A percentile compares a stretch with the other conserved stretches of the same genome.
Evolutionary conservation across 2,329 filamentous ascomycete species (phyloP).

Genomic region (Didymella pomorum): DNA sequence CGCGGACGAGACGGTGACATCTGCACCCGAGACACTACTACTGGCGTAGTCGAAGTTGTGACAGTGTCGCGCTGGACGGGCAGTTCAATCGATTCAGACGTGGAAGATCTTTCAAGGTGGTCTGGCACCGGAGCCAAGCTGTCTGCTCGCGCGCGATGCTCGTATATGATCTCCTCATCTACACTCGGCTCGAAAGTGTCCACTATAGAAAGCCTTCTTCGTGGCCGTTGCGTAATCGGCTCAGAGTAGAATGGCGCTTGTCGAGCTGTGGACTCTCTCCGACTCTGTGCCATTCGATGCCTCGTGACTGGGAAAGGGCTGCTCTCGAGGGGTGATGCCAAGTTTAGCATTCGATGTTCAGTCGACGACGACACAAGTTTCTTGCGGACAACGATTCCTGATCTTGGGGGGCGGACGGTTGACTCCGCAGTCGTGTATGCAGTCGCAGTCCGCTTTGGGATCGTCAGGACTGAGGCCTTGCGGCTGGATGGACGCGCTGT

Average conservation of each 20-base stretch:
- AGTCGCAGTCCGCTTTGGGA: constrained; percentile 8
- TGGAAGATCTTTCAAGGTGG: constrained; percentile 33
- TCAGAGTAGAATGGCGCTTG: constrained; percentile 8
- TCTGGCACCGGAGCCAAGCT: constrained; percentile 36
- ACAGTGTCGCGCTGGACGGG: constrained; percentile 16
- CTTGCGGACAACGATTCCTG: constrained; percentile 10
- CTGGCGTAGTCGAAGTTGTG: constrained; percentile 18
- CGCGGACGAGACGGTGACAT: constrained; percentile 34
- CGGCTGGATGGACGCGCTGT: constrained; percentile 11
- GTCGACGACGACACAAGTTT: constrained; percentile 16
- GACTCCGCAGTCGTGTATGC: background rate
- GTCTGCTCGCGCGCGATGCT: constrained; percentile 22
- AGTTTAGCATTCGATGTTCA: constrained; percentile 16
- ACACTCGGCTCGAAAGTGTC: constrained; percentile 18
- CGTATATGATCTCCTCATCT: constrained; percentile 7
- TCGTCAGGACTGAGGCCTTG: constrained; percentile 5
- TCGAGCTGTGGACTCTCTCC: constrained; percentile 17
- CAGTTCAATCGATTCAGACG: constrained; percentile 26
- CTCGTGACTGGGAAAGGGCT: constrained; percentile 30
- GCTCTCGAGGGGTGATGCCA: constrained; percentile 21
- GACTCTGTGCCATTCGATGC: constrained; percentile 25
- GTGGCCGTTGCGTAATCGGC: constrained; percentile 20
- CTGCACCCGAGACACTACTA: constrained; percentile 29
- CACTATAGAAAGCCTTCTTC: constrained; percentile 27
- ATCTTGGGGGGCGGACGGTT: background rate